Conservation (phyloP, 306 rosid genomes). For the Trifolium pratense region DNA sequence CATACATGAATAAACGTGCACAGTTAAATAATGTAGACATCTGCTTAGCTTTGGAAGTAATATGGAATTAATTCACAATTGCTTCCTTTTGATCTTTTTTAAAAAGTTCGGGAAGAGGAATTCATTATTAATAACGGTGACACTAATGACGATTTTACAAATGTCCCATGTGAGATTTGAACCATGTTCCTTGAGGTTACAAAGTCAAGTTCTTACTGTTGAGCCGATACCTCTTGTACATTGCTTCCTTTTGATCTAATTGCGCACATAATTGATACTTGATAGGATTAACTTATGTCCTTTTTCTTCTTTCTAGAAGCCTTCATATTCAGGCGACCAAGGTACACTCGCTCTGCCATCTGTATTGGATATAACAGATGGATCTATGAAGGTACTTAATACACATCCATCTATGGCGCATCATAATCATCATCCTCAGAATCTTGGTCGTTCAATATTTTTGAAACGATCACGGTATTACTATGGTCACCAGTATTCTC, state of each 20-base stretch:
- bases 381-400: constrained; percentile 58
- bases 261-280: constrained; percentile 28
- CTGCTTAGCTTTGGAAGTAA: constrained; percentile 34
- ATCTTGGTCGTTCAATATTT: constrained; percentile 71
- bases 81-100: not conserved
- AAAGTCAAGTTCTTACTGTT: too few species aligned
- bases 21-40: constrained; percentile 32
- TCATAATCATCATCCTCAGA: constrained; percentile 71
- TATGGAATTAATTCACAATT: constrained; percentile 31
- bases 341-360: constrained; percentile 48
- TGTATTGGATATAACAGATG: constrained; percentile 58
- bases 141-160: too few species aligned
- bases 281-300: not conserved
- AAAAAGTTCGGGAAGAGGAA: too few species aligned
- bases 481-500: constrained; percentile 84
- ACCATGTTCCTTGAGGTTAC: too few species aligned
- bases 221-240: too few species aligned
- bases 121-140: too few species aligned
- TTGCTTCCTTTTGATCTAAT: constrained; percentile 20
- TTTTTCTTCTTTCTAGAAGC: constrained; percentile 48
- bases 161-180: too few species aligned
- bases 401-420: constrained; percentile 51
- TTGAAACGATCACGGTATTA: constrained; percentile 84
- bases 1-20: constrained; percentile 20
- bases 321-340: constrained; percentile 56